These are phyloP conservation scores for Metarhizium robertsii DNA, from an alignment of 2,329 filamentous ascomycete genomes.

Conservation along the genomic window DNA sequence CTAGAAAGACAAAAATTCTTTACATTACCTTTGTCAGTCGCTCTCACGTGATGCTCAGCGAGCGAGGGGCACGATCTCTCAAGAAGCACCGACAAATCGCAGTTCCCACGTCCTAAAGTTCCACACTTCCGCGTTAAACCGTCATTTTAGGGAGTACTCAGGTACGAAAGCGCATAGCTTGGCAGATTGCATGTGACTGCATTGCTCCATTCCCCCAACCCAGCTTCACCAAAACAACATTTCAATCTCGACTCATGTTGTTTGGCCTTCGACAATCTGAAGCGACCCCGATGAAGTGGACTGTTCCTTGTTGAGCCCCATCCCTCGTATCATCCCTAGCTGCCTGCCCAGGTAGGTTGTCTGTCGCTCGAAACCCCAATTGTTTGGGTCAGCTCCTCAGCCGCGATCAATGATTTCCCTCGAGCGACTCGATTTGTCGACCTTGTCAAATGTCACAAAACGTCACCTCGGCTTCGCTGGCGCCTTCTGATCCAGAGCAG, in stretches of 20 bases:
- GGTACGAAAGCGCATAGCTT: neutral
- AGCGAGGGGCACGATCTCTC: neutral
- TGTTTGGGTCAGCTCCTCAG: neutral
- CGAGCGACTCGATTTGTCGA: slow-evolving; percentile 8
- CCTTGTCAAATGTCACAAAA: slow-evolving; percentile 33
- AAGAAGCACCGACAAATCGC: neutral
- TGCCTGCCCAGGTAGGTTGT: neutral
- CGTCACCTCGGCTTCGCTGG: slow-evolving; percentile 21
- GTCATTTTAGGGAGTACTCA: neutral
- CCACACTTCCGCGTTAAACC: neutral
- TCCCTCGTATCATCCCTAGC: neutral
- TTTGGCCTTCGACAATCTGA: neutral
- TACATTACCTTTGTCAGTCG: too few relatives aligned
- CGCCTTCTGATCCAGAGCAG: slow-evolving; percentile 24
- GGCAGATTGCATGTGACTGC: neutral
- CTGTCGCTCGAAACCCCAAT: neutral
- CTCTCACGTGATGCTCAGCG: too few relatives aligned
- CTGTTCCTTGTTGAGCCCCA: neutral
- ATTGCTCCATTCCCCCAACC: neutral
- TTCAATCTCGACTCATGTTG: neutral
- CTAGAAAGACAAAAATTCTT: too few relatives aligned
- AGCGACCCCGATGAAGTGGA: neutral
- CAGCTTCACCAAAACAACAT: neutral
- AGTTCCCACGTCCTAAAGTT: neutral
- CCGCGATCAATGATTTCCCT: slow-evolving; percentile 4